These are phyloP conservation scores for Chamaecyparis obtusa DNA, from an alignment of 75 land plant species.

Conservation along the genomic window DNA sequence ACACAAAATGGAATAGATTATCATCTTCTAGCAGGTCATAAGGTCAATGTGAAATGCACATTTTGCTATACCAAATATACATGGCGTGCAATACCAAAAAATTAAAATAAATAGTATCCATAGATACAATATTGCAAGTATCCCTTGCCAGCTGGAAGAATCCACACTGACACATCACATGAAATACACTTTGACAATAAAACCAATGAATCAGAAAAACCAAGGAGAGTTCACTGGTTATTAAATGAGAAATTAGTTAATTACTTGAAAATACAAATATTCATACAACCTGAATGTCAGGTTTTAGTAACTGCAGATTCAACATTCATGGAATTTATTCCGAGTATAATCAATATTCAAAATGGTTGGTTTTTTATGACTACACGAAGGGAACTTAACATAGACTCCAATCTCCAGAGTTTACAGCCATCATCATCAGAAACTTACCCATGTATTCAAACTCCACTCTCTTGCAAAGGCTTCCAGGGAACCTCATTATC, in stretches of 20 bases:
- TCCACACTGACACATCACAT: not conserved
- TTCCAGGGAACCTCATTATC: conserved; percentile 74
- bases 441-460: not conserved
- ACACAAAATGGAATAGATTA: not conserved
- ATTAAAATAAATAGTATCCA: not conserved
- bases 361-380: not conserved
- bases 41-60: not conserved
- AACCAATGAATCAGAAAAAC: not conserved
- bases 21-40: not conserved
- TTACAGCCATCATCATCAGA: not conserved
- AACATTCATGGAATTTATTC: not conserved
- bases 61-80: not conserved
- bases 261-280: not conserved
- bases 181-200: not conserved
- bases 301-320: conserved; percentile 1
- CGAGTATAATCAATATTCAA: not conserved
- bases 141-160: not conserved
- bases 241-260: not conserved
- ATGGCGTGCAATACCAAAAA: not conserved
- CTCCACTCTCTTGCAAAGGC: conserved; percentile 39
- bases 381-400: not conserved
- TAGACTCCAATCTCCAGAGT: not conserved
- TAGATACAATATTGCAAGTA: not conserved
- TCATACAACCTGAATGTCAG: not conserved
- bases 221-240: too few species aligned